Conservation (phyloP, 768 basidiomycete genomes). For the Tylopilus felleus region DNA sequence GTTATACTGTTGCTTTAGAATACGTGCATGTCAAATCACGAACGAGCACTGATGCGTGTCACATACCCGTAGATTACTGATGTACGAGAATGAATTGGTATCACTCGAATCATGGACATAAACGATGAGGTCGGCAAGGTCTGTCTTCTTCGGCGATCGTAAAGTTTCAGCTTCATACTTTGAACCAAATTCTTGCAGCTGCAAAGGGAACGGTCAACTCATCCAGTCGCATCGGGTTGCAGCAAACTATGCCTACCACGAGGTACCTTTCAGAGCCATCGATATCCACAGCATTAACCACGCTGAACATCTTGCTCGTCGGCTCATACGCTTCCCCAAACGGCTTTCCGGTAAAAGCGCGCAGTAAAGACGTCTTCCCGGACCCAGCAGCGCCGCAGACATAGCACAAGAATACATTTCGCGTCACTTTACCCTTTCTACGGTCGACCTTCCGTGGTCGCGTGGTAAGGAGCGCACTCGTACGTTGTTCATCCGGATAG, state of each 20-base stretch:
- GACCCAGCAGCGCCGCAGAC: constrained; percentile 94
- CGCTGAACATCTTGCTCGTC: constrained; percentile 85
- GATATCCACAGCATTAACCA: constrained; percentile 94
- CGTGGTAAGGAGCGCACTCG: constrained; percentile 81
- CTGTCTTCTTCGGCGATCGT: constrained; percentile 85
- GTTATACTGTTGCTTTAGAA: constrained; percentile 88
- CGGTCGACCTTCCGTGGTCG: constrained; percentile 81
- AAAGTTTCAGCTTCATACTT: constrained; percentile 91
- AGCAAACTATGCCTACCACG: constrained; percentile 59
- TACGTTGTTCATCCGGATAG: constrained; percentile 76
- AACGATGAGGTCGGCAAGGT: constrained; percentile 89
- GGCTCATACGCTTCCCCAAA: constrained; percentile 77
- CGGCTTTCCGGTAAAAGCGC: constrained; percentile 82
- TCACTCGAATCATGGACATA: constrained; percentile 98
- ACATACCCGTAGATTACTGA: constrained; percentile 89
- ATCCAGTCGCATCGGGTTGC: constrained; percentile 34
- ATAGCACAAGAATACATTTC: constrained; percentile 92
- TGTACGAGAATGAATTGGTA: constrained; percentile 98
- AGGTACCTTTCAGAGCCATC: constrained; percentile 94
- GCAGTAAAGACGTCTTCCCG: constrained; percentile 86
- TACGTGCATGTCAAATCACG: constrained; percentile 14
- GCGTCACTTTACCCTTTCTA: constrained; percentile 79
- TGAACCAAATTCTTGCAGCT: constrained; percentile 98
- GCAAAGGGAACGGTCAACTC: background rate
- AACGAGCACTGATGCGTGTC: background rate